Base-by-base conservation (phyloP, 192 early-diverging fungal genomes). In the Lobosporangium transversale region DNA sequence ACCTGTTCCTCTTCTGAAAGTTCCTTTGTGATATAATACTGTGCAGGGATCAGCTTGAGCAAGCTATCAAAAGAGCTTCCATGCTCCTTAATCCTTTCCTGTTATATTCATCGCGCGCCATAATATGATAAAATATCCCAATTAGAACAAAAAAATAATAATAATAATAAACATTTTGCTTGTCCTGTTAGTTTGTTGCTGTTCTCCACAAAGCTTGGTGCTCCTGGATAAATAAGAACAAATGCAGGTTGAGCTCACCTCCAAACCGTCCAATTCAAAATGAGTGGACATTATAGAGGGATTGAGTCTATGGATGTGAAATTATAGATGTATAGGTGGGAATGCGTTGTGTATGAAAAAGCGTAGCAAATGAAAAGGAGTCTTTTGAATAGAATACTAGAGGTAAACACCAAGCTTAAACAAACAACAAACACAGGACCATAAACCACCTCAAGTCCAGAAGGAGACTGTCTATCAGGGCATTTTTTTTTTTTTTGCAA, bases 1-100 rank as follows among this genome's bases (percentile, higher is more conserved):
- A 85, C 70, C 45, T 64, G 75, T 35, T 87, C 79, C 63, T 90
- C 89, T 44, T 86, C 70, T 30, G 73, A 57, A 40, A 76, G 53
- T 32, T 89, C 81, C 36, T 89, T 83, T 49, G 87, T 85, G 23
- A 94, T 82, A 76, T 96, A 96, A 68, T 88, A 91, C 79, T 92
- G 90, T 50, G 91, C 88, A 31, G 94, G 94, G 75, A 96, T 94
- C 62, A 93, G 84, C 47, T 91, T 84, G 36, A 96, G 82, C 40
- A 96, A 82, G 29, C 79, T 82, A 67, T 96, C 91, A 60, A 96
- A 92, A 32, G 84, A 83, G 53, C 85, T 75, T 15, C 86, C 86
- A 64, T 94, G 88, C 23, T 71, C 63, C 58, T 71, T 69, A 31
- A 96, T 82, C 55, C 93, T 89, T 30, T 81, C 86, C 84, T 89